phyloP scores from a whole-genome alignment of 768 basidiomycete species.

The Lactifluus piperatus region DNA sequence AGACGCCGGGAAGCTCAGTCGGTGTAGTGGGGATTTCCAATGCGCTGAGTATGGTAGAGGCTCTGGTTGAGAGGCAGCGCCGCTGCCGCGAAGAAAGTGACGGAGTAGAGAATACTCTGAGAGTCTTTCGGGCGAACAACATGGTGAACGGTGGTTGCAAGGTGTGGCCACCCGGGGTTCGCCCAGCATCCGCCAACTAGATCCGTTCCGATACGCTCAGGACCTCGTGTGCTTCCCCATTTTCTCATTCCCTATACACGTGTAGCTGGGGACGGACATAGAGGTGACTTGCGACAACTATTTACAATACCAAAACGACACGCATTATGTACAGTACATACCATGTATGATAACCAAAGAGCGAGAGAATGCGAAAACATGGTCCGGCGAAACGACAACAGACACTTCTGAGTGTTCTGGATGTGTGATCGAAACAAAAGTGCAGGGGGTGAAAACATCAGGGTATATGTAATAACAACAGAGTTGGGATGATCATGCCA shows the following conservation, averaged over 20 bases:
- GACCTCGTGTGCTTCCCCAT: background rate
- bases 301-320: background rate
- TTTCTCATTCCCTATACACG: background rate
- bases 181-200: background rate
- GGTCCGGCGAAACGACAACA: background rate
- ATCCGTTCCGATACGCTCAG: conserved; percentile 5
- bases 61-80: conserved; percentile 53
- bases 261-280: no score
- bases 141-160: background rate
- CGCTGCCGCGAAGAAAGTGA: conserved; percentile 33
- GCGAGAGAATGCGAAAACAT: background rate
- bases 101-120: conserved; percentile 12
- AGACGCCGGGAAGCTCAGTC: conserved; percentile 64
- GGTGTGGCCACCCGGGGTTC: no score
- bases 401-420: background rate
- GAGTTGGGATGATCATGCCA: background rate
- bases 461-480: conserved; percentile 6
- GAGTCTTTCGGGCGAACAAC: conserved; percentile 9
- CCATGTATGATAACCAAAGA: background rate
- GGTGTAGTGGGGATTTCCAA: conserved; percentile 48
- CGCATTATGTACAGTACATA: background rate
- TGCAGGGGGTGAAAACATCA: background rate
- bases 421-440: background rate
- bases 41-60: conserved; percentile 55
- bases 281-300: background rate